These are phyloP conservation scores for Pilobolus umbonatus DNA, from an alignment of 192 early-diverging fungal genomes.

Conservation along the genomic window DNA sequence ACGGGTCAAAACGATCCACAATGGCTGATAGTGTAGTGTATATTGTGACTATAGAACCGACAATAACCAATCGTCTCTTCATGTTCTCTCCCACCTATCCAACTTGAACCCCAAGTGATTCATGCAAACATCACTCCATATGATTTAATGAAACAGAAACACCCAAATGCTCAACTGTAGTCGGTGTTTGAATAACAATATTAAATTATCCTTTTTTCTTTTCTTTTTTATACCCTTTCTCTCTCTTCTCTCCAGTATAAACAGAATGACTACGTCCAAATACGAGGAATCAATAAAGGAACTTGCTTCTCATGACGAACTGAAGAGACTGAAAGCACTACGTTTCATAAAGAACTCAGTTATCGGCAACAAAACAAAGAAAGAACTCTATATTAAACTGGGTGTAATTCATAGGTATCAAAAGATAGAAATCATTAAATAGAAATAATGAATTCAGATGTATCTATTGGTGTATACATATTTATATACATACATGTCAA, in stretches of 20 bases:
- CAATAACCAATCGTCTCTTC: too few relatives aligned
- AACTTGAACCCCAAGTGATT: too few relatives aligned
- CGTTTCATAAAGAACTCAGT: conserved; percentile 80
- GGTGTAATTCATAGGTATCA: conserved; percentile 55
- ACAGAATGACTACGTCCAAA: conserved; percentile 45
- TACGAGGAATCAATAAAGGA: conserved; percentile 51
- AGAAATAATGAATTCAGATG: too few relatives aligned
- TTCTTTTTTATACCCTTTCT: neutral
- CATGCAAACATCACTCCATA: too few relatives aligned
- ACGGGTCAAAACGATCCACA: too few relatives aligned
- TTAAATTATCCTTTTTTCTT: neutral
- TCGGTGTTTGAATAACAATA: too few relatives aligned
- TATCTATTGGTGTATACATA: too few relatives aligned
- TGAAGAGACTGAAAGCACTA: conserved; percentile 45
- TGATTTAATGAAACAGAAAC: too few relatives aligned
- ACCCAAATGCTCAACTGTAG: neutral
- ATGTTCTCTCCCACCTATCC: too few relatives aligned
- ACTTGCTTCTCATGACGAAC: conserved; percentile 36
- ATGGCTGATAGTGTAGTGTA: too few relatives aligned
- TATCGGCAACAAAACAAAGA: conserved; percentile 80
- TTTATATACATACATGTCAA: too few relatives aligned
- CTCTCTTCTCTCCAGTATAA: neutral
- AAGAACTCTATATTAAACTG: conserved; percentile 63
- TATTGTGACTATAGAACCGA: too few relatives aligned
- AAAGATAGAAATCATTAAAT: neutral